These are phyloP conservation scores for Paracoccidioides brasiliensis DNA, from an alignment of 2,329 filamentous ascomycete species.

Conservation along the genomic window DNA sequence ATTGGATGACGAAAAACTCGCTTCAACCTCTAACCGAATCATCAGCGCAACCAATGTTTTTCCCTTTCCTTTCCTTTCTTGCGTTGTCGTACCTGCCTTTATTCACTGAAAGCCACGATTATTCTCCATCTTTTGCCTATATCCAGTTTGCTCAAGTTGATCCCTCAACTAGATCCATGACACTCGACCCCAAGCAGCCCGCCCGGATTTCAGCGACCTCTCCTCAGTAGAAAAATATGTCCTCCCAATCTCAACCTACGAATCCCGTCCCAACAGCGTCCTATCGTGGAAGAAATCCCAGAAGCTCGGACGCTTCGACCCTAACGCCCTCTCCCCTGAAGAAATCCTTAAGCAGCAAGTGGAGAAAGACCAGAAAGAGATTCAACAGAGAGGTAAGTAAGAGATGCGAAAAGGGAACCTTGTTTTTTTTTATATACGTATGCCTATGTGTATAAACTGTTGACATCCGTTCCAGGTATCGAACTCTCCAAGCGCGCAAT, in stretches of 20 bases:
- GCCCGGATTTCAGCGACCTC: conserved; percentile 69
- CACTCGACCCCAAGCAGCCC: conserved; percentile 59
- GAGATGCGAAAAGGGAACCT: neutral
- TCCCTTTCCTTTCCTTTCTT: too few species aligned
- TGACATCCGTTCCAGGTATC: conserved; percentile 24
- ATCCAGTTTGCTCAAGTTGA: neutral
- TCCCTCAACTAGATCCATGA: conserved; percentile 53
- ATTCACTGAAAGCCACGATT: too few species aligned
- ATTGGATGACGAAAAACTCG: too few species aligned
- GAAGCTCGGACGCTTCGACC: conserved; percentile 92
- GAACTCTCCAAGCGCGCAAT: conserved; percentile 31
- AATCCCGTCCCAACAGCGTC: conserved; percentile 73
- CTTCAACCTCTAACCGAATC: neutral
- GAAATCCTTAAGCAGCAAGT: conserved; percentile 57
- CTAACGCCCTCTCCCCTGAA: conserved; percentile 60
- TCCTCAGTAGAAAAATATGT: conserved; percentile 78
- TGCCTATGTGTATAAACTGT: neutral
- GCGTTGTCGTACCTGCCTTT: neutral
- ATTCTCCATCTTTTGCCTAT: neutral
- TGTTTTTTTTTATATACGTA: neutral
- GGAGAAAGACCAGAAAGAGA: conserved; percentile 44
- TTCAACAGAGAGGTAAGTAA: conserved; percentile 50
- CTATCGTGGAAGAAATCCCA: conserved; percentile 92
- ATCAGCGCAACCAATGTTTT: neutral
- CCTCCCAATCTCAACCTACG: conserved; percentile 77